Conservation (phyloP, 2,329 filamentous ascomycete species). For the Pestalotiopsis sp. region DNA sequence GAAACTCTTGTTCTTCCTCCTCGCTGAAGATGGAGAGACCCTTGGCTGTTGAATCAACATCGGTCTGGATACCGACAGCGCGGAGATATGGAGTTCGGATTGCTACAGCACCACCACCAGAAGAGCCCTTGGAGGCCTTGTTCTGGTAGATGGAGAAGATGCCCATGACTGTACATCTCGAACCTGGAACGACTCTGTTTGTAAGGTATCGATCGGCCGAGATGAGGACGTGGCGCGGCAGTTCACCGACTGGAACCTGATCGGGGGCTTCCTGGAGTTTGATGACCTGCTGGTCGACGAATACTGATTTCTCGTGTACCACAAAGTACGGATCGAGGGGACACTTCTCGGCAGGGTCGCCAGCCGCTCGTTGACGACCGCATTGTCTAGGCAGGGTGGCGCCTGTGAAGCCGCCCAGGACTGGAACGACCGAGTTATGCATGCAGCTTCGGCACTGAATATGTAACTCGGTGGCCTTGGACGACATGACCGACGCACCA, state of each 20-base stretch:
- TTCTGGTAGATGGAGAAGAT: constrained; percentile 98
- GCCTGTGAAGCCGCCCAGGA: constrained; percentile 86
- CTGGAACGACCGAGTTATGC: constrained; percentile 68
- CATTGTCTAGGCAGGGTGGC: constrained; percentile 84
- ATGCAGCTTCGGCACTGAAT: constrained; percentile 90
- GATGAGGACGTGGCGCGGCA: constrained; percentile 92
- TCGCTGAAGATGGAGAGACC: constrained; percentile 85
- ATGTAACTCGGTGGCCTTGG: constrained; percentile 85
- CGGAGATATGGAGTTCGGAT: constrained; percentile 95
- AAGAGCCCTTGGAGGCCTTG: constrained; percentile 77
- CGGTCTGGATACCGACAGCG: constrained; percentile 88
- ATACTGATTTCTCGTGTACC: constrained; percentile 88
- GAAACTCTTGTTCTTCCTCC: constrained; percentile 95
- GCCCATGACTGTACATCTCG: constrained; percentile 92
- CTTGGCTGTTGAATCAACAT: constrained; percentile 87
- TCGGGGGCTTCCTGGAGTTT: constrained; percentile 98
- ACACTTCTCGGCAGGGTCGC: constrained; percentile 74
- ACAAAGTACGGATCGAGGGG: constrained; percentile 96
- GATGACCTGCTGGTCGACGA: constrained; percentile 97
- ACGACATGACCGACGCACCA: constrained; percentile 93
- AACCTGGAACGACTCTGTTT: constrained; percentile 93
- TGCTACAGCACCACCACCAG: constrained; percentile 79
- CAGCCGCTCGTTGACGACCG: constrained; percentile 62
- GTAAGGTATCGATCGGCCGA: constrained; percentile 96
- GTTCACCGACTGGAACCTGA: constrained; percentile 93